Evolutionary conservation across 164 flowering plant species (phyloP), one percentile per base, ranked within the genome.

Genomic region (Chimonanthus salicifolius): DNA sequence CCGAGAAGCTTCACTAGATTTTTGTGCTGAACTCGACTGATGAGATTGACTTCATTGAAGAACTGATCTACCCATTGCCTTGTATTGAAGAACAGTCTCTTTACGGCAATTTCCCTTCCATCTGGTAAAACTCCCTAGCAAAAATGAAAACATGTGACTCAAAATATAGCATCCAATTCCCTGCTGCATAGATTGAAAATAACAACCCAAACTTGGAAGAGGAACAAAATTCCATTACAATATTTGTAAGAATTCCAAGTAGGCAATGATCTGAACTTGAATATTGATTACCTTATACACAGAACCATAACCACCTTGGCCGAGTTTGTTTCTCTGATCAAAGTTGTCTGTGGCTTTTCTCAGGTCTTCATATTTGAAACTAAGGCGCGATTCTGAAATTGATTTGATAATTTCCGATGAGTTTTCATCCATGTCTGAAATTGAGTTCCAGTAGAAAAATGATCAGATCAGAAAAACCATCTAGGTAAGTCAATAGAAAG

Each of bases 81-180:
- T 11, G 77, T 68, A n/a, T 62, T 75, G 49, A 62, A 20, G 68
- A 69, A 75, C 68, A 75, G 69, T 44, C 77, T 75, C 77, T 75
- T 75, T 49, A 75, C 77, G 62, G 77, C 77, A 15, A 75, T 50
- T 45, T 69, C 77, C 68, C 62, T 63, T 11, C 73, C 72, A 64
- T 75, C 77, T 3, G 72, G 67, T 69, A 69, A 58, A 60, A 69
- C 63, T 62, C 72, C 72, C 77, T 69, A 20, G 65, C 58, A 18
- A 47, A 18, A 63, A 18, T 20, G 46, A n/a, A 65, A 44, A 33
- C 68, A 44, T 33, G 44, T 8, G 15, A 44, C 16, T 65, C 68
- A 65, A 65, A 3, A 65, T 65, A n/a, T 6, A 44, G 10, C 18
- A 4, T 33, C 47, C 47, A 43, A 9, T 9, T 9, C 4, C 8